A percentile compares a stretch with the other conserved stretches of the same genome.
Conservation (phyloP, 2,329 filamentous ascomycete species). For the Neofusicoccum parvum region DNA sequence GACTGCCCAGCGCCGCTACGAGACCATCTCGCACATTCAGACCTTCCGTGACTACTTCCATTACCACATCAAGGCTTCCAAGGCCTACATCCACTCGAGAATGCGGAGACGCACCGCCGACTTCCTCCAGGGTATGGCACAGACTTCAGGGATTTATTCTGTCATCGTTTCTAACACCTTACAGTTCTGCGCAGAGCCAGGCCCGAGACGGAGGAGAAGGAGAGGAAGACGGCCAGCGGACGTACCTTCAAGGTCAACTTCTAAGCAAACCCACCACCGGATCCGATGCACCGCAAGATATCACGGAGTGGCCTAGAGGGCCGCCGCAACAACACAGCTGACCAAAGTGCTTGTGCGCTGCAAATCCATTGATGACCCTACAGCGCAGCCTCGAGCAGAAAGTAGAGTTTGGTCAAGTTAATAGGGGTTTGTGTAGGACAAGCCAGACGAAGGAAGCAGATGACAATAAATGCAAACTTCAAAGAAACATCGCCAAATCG, state of each 20-base stretch:
- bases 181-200: slow-evolving; percentile 91
- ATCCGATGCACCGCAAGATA: background rate
- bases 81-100: slow-evolving; percentile 97
- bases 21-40: slow-evolving; percentile 98
- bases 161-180: slow-evolving; percentile 37
- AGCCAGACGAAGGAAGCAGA: background rate
- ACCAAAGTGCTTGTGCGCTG: background rate
- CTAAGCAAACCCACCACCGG: background rate
- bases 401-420: background rate
- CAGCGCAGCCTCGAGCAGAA: background rate
- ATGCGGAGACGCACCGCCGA: slow-evolving; percentile 98
- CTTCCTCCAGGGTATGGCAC: slow-evolving; percentile 82
- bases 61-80: slow-evolving; percentile 99
- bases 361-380: background rate
- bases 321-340: background rate
- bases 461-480: slow-evolving; percentile 7
- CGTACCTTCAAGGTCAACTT: slow-evolving; percentile 73
- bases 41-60: slow-evolving; percentile 99
- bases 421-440: background rate
- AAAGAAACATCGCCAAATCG: background rate
- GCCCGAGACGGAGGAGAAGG: slow-evolving; percentile 94
- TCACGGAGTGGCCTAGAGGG: background rate
- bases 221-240: slow-evolving; percentile 96
- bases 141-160: background rate
- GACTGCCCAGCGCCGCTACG: slow-evolving; percentile 83